Percentiles rank a stretch among this genome's conserved stretches.
phyloP scores from a whole-genome alignment of 1,284 basidiomycete genomes.

The Malassezia sympodialis region DNA sequence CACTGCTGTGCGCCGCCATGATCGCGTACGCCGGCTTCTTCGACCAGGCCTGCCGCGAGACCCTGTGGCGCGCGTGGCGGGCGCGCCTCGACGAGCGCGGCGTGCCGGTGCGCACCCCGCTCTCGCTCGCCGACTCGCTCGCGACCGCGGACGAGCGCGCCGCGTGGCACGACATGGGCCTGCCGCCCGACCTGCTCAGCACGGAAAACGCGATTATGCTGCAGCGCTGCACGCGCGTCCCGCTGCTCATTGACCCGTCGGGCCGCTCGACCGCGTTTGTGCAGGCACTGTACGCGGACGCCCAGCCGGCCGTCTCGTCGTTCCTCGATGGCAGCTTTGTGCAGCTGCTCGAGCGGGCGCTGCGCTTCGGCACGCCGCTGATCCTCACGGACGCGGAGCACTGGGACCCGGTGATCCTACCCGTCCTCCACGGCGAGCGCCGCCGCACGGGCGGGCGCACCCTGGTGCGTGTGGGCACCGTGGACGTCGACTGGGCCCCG shows the following conservation, averaged over 20 bases:
- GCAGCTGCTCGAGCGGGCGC: conserved; percentile 94
- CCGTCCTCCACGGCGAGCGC: conserved; percentile 93
- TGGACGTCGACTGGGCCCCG: conserved; percentile 98
- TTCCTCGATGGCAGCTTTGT: conserved; percentile 98
- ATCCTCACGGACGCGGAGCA: conserved; percentile 97
- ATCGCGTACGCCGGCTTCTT: conserved; percentile 96
- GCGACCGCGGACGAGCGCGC: conserved; percentile 94
- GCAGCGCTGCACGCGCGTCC: conserved; percentile 94
- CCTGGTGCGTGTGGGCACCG: conserved; percentile 90
- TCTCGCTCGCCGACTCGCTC: conserved; percentile 87
- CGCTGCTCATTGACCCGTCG: conserved; percentile 94
- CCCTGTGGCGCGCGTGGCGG: conserved; percentile 94
- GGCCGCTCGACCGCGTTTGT: conserved; percentile 95
- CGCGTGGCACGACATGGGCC: conserved; percentile 84
- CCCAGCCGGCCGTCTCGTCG: conserved; percentile 94
- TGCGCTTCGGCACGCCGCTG: conserved; percentile 94
- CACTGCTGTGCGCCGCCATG: conserved; percentile 89
- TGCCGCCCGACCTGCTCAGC: conserved; percentile 88
- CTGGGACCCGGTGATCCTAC: conserved; percentile 93
- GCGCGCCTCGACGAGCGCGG: conserved; percentile 76
- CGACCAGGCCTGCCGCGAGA: conserved; percentile 93
- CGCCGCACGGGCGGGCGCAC: conserved; percentile 80
- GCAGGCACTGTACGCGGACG: conserved; percentile 84
- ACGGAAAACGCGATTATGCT: conserved; percentile 96
- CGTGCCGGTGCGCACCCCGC: conserved; percentile 82